These are phyloP conservation scores for Gracilaria gracilis DNA, from an alignment of 23 red algal species.

Conservation along the genomic window DNA sequence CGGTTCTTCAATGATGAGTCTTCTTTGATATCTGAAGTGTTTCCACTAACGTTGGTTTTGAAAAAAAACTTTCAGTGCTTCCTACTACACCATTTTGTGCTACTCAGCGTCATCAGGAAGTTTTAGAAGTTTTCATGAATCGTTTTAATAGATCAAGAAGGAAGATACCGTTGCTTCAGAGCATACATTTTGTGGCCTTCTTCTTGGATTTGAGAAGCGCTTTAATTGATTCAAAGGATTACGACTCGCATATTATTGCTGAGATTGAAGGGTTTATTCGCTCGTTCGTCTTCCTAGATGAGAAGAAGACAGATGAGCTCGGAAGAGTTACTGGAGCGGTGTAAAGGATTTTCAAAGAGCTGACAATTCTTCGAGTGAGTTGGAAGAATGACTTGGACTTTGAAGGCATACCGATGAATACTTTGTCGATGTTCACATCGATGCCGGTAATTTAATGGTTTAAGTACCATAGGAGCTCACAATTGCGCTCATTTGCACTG, in stretches of 20 bases:
- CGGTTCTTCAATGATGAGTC: not conserved
- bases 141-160: not conserved
- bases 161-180: not conserved
- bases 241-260: not conserved
- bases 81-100: not conserved
- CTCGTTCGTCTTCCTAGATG: not conserved
- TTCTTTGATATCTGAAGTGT: constrained; percentile 7
- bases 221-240: not conserved
- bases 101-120: not conserved
- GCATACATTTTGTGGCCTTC: not conserved
- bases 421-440: not conserved
- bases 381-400: not conserved
- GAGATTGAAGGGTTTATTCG: not conserved
- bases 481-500: not conserved
- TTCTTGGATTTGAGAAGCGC: not conserved
- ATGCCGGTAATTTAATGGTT: constrained; percentile 8
- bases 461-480: not conserved
- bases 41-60: not conserved
- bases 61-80: not conserved
- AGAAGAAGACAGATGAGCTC: not conserved
- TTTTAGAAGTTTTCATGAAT: not conserved
- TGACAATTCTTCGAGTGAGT: not conserved
- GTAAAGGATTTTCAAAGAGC: not conserved
- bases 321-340: not conserved
- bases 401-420: not conserved